Evolutionary conservation across 169 alveolate genomes (phyloP).

Genomic region (Plasmodium sp.): DNA sequence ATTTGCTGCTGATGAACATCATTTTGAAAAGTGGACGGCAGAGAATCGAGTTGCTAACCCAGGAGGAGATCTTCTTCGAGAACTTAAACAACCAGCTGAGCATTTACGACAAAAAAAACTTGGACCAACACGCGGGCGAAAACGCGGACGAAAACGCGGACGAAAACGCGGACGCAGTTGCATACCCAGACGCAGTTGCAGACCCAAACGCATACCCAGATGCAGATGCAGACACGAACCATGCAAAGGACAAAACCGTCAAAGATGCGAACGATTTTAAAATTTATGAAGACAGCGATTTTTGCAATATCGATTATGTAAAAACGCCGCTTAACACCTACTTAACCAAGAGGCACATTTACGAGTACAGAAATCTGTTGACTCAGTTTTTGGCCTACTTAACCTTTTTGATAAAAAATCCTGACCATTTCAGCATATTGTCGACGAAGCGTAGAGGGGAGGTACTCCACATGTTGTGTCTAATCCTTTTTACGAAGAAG

Average conservation of each 20-base stretch:
- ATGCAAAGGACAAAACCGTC: neutral
- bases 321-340: constrained; percentile 72
- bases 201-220: no score
- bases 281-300: constrained; percentile 50
- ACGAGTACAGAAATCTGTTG: constrained; percentile 33
- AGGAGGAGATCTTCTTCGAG: constrained; percentile 72
- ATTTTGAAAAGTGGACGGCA: constrained; percentile 65
- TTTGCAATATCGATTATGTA: constrained; percentile 37
- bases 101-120: constrained; percentile 12
- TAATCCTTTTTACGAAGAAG: constrained; percentile 32
- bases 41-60: constrained; percentile 72
- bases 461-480: constrained; percentile 11
- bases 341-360: constrained; percentile 56
- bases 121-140: neutral
- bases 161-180: no score
- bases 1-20: constrained; percentile 13
- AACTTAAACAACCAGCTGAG: constrained; percentile 51
- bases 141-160: no score
- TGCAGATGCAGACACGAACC: neutral
- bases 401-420: constrained; percentile 29
- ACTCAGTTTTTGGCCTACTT: constrained; percentile 24
- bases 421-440: constrained; percentile 10
- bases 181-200: no score
- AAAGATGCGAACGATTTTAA: constrained; percentile 52
- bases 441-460: constrained; percentile 31